Base-by-base conservation (phyloP, 2,329 filamentous ascomycete genomes). In the Xylariaceae sp. region DNA sequence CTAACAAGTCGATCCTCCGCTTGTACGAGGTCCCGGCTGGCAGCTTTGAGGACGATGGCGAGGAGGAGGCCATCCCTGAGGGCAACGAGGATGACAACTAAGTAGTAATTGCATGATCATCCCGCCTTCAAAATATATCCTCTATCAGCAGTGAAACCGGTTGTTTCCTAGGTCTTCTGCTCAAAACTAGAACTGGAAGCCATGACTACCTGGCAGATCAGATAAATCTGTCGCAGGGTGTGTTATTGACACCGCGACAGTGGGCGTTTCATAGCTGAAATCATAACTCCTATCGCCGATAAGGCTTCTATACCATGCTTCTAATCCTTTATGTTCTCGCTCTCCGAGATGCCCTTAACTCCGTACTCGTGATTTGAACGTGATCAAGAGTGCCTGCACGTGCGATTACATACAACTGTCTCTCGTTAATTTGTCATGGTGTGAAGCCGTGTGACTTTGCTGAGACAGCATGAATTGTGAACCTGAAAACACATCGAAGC, bases 1-100 rank as follows among this genome's bases (percentile, higher is more conserved):
- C 94, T 61, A 99, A 99, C 83, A 97, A 97, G 87, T 85, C 89
- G 60, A 90, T 97, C 65, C 85, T 99, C 66, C 87, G 94, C 64
- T 78, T 99, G 71, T 99, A 99, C 80, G 88, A 92, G 74, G 90
- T 99, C 6, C 94, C 94, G 1, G 77, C 84, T 55, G 86, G 88
- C 70, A 94, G 90, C 63, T 93, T 97, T 73, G 94, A 97, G 70
- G 93, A 97, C 69, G 90, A 93, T 39, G 88, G 84, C 3, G 91
- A 95, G 55, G 88, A 89, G 61, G 81, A 81, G 81, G 80, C 48
- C 80, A 83, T 61, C 82, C 83, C 67, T 80, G 81, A 66, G 50
- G 51, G 56, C 2, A 69, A 67, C 17, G 64, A 61, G 4, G 69
- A 65, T 11, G 72, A 75, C 53, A 72, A 74, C 56, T 73, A 42